Evolutionary conservation across 2,329 filamentous ascomycete species (phyloP), one percentile per base, ranked within the genome.

Genomic region (Talaromyces pinophilus): DNA sequence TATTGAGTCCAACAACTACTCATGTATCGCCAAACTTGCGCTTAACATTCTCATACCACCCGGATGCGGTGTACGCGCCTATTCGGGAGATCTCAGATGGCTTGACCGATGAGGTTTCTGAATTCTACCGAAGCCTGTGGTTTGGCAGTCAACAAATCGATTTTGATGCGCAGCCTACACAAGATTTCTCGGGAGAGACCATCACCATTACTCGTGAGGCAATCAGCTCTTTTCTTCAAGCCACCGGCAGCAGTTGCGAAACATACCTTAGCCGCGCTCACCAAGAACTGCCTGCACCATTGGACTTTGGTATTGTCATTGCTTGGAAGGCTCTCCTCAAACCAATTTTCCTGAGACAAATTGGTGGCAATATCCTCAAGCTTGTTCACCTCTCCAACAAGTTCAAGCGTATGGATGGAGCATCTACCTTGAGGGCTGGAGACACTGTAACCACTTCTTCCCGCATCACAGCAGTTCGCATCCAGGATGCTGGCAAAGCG

Each of bases 321-420:
- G 93, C 93, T 69, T 97, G 93, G 93, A 98, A 99, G 82, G 95
- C 95, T 48, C 98, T 99, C 75, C 98, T 93, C 13, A 98, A 97
- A 86, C 95, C 95, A 22, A 35, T 57, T 15, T 98, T 99, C 79
- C 98, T 99, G 86, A 89, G 92, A 72, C 92, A 88, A 68, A 97
- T 99, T 73, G 95, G 99, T 72, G 95, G 95, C 70, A 95, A 99
- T 76, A 84, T 99, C 64, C 86, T 99, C 68, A 97, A 96, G 82
- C 88, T 99, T 63, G 94, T 99, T 11, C 95, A 99, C 80, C 82
- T 99, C 69, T 98, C 94, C 59, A 99, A 99, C 79, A 90, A 92
- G 69, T 99, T 98, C 89, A 91, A 94, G 73, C 98, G 98, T 94
- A 87, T 97, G 70, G 93, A 94, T 30, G 95, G 95, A 64, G 94